A percentile compares a stretch with the other conserved stretches of the same genome.
Evolutionary conservation across 2,329 filamentous ascomycete species (phyloP).

Genomic region (Penicillium olsonii): DNA sequence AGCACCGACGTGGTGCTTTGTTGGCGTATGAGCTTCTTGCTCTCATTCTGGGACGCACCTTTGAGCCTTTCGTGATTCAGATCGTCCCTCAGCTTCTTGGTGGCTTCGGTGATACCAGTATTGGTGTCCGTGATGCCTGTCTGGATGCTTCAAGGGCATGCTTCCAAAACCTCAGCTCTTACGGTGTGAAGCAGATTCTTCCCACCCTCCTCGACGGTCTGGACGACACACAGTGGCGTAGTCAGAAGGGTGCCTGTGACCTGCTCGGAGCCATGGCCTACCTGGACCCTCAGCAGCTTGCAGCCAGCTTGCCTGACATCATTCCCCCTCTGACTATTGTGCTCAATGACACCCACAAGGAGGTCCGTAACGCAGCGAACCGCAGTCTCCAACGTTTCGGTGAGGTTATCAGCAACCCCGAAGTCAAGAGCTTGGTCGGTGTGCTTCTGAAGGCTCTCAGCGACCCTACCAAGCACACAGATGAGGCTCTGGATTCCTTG

Average conservation of each 20-base stretch:
- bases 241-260: constrained; percentile 97
- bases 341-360: constrained; percentile 96
- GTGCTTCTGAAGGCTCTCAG: constrained; percentile 94
- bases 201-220: constrained; percentile 89
- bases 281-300: constrained; percentile 90
- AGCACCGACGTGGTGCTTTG: constrained; percentile 84
- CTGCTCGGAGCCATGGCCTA: constrained; percentile 98
- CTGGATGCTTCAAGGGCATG: constrained; percentile 91
- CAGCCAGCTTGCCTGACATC: constrained; percentile 88
- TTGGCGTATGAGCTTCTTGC: constrained; percentile 90
- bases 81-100: constrained; percentile 87
- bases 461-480: constrained; percentile 95
- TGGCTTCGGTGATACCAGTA: constrained; percentile 84
- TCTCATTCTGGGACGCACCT: constrained; percentile 79
- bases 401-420: constrained; percentile 96
- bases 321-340: constrained; percentile 94
- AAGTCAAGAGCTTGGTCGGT: constrained; percentile 89
- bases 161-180: constrained; percentile 90
- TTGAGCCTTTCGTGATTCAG: constrained; percentile 96
- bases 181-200: constrained; percentile 90
- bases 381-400: constrained; percentile 96
- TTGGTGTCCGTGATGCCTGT: constrained; percentile 89
- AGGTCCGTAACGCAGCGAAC: constrained; percentile 88
- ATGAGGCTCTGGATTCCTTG: constrained; percentile 86
- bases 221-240: constrained; percentile 95